Conservation (phyloP, 441 rosid species). For the Mallotus japonicus region DNA sequence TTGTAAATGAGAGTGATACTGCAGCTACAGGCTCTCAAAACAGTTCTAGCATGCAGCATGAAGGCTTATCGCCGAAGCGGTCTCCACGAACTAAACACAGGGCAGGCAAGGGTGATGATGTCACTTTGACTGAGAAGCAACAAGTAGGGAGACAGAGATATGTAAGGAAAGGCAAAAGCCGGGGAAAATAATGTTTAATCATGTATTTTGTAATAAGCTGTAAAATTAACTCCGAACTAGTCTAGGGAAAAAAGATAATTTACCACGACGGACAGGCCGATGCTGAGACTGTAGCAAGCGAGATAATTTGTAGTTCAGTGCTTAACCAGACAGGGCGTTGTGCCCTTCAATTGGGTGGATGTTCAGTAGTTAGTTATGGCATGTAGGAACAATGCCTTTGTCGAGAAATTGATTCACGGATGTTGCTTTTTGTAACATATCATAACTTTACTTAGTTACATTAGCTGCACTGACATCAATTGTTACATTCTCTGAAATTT, state of each 20-base stretch:
- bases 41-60: conserved; percentile 51
- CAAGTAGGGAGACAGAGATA: conserved; percentile 35
- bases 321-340: not conserved
- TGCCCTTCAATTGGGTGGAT: not conserved
- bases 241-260: not conserved
- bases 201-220: conserved; percentile 17
- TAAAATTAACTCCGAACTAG: conserved; percentile 34
- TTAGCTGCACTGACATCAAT: conserved; percentile 2
- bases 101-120: conserved; percentile 34
- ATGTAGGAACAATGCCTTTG: not conserved
- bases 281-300: conserved; percentile 15
- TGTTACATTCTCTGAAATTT: no score
- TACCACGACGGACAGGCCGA: not conserved
- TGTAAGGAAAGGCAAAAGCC: conserved; percentile 53
- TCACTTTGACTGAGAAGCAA: conserved; percentile 37
- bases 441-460: not conserved
- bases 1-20: conserved; percentile 19
- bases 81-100: conserved; percentile 35
- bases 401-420: conserved; percentile 18
- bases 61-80: conserved; percentile 36
- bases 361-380: conserved; percentile 21
- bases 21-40: conserved; percentile 43
- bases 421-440: conserved; percentile 6
- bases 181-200: conserved; percentile 31
- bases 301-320: conserved; percentile 10